phyloP scores from a whole-genome alignment of 345 rosid species.

The Xanthoceras sorbifolium region DNA sequence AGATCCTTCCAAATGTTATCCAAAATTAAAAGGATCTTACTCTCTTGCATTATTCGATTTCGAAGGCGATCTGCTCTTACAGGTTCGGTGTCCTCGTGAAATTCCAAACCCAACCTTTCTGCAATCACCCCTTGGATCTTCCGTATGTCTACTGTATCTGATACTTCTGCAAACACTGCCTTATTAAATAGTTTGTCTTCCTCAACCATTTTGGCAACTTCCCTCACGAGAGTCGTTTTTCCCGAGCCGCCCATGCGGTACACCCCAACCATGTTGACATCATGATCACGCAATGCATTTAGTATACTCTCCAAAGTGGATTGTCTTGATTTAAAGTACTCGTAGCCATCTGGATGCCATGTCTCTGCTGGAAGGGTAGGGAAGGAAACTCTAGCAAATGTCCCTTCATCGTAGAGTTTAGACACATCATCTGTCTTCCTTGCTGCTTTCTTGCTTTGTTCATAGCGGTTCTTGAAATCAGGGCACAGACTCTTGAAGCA shows the following conservation, averaged over 20 bases:
- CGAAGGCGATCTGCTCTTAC: slow-evolving; percentile 5
- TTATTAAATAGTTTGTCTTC: slow-evolving; percentile 5
- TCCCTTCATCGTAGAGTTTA: slow-evolving; percentile 4
- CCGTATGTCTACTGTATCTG: slow-evolving; percentile 6
- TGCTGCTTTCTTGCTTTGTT: slow-evolving; percentile 4
- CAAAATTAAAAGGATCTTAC: slow-evolving; percentile 27
- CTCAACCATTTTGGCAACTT: slow-evolving; percentile 1
- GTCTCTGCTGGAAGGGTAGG: too few relatives aligned
- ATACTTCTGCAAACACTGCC: slow-evolving; percentile 17
- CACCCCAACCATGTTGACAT: too few relatives aligned
- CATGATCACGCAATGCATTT: too few relatives aligned
- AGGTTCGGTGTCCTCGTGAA: neutral
- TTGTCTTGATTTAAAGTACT: too few relatives aligned
- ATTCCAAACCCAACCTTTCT: slow-evolving; percentile 12
- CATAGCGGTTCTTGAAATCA: slow-evolving; percentile 3
- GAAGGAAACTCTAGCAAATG: too few relatives aligned
- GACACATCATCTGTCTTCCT: neutral
- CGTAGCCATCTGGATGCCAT: too few relatives aligned
- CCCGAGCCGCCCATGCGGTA: neutral
- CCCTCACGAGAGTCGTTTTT: slow-evolving; percentile 16
- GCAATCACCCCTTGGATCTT: slow-evolving; percentile 25
- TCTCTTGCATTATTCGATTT: slow-evolving; percentile 13
- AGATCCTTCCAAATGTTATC: slow-evolving; percentile 33
- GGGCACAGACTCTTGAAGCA: neutral
- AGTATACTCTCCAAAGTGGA: too few relatives aligned